Evolutionary conservation across 495 filamentous ascomycete genomes (phyloP).

Genomic region (Xylaria grammica): DNA sequence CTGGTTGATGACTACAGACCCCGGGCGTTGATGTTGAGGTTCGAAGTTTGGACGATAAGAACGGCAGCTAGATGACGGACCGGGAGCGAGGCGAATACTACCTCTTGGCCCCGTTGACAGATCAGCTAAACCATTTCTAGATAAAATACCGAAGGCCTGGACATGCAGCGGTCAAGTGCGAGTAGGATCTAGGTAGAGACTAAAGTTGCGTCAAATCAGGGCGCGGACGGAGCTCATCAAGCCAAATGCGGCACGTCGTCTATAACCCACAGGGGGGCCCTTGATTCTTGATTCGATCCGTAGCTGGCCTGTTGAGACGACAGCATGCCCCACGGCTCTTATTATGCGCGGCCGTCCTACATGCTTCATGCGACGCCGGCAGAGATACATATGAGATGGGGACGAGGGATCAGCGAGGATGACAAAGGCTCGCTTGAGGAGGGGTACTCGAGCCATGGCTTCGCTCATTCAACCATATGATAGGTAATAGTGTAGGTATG

Average conservation of each 20-base stretch:
- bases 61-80: not conserved
- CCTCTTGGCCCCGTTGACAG: constrained; percentile 14
- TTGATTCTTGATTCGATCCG: not conserved
- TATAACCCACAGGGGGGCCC: not conserved
- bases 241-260: not conserved
- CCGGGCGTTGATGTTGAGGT: not conserved
- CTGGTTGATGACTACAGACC: not conserved
- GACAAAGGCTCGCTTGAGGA: constrained; percentile 4
- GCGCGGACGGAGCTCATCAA: not conserved
- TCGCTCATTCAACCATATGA: not conserved
- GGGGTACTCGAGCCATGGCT: too few relatives aligned
- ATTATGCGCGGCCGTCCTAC: not conserved
- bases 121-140: constrained; percentile 21
- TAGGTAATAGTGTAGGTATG: not conserved
- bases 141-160: constrained; percentile 14
- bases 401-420: not conserved
- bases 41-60: not conserved
- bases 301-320: not conserved
- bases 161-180: not conserved
- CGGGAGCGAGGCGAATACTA: constrained; percentile 7
- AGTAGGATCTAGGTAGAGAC: not conserved
- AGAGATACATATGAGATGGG: not conserved
- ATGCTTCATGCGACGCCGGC: not conserved
- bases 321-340: not conserved
- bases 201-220: not conserved